phyloP scores from a whole-genome alignment of 805 yeast genomes.

The Jamesozyma piceae region DNA sequence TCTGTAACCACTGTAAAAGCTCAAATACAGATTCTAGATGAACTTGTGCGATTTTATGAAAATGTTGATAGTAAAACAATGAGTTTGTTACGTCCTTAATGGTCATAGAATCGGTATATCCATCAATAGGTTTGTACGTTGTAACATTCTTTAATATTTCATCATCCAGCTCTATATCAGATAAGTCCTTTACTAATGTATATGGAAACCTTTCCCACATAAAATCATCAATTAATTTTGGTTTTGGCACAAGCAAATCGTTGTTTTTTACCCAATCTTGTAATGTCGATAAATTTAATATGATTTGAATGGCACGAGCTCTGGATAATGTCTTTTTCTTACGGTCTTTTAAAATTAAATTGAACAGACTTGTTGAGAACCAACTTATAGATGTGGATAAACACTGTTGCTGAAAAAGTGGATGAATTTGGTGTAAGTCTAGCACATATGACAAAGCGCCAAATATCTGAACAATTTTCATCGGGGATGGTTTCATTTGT shows the following conservation, averaged over 20 bases:
- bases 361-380: constrained; percentile 65
- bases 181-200: constrained; percentile 28
- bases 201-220: constrained; percentile 33
- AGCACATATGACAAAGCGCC: constrained; percentile 83
- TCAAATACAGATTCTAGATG: constrained; percentile 70
- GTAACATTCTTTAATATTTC: constrained; percentile 21
- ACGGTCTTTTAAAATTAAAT: constrained; percentile 56
- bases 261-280: constrained; percentile 84
- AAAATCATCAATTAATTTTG: constrained; percentile 31
- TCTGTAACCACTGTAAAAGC: constrained; percentile 83
- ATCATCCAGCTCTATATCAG: constrained; percentile 19
- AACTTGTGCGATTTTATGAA: constrained; percentile 53
- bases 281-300: constrained; percentile 73
- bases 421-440: constrained; percentile 72
- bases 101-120: constrained; percentile 2
- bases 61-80: constrained; percentile 52
- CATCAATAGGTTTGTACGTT: constrained; percentile 16
- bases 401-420: constrained; percentile 67
- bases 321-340: constrained; percentile 57
- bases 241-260: constrained; percentile 23
- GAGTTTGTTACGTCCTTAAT: constrained; percentile 32
- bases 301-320: constrained; percentile 77
- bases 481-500: constrained; percentile 82
- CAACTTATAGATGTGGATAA: constrained; percentile 70
- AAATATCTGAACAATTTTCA: constrained; percentile 72